These are phyloP conservation scores for Suhomyces chickasaworum DNA, from an alignment of 1,139 yeast genomes.

Conservation along the genomic window DNA sequence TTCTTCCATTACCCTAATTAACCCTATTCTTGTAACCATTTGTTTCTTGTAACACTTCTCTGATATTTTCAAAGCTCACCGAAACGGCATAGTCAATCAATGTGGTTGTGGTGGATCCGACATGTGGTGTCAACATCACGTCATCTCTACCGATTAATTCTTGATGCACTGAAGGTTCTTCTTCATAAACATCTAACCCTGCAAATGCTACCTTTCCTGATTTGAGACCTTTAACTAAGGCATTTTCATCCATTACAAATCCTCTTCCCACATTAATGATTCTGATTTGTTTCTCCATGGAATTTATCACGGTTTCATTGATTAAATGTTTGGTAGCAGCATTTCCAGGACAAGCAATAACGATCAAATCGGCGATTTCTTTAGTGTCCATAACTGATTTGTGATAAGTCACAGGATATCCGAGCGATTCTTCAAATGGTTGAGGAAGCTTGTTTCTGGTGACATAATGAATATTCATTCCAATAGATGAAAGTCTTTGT, in stretches of 20 bases:
- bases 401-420: conserved; percentile 22
- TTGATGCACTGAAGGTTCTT: conserved; percentile 63
- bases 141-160: conserved; percentile 61
- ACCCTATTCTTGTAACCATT: conserved; percentile 9
- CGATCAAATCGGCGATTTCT: conserved; percentile 57
- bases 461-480: conserved; percentile 30
- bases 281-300: conserved; percentile 55
- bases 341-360: conserved; percentile 69
- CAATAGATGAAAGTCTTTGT: conserved; percentile 22
- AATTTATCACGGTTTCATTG: conserved; percentile 47
- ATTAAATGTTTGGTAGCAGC: conserved; percentile 59
- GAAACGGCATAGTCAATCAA: conserved; percentile 50
- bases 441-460: conserved; percentile 20
- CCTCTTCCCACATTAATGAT: conserved; percentile 83
- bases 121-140: conserved; percentile 75
- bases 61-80: conserved; percentile 20
- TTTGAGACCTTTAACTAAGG: conserved; percentile 65
- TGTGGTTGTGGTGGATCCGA: conserved; percentile 69
- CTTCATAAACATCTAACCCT: conserved; percentile 79
- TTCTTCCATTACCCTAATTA: conserved; percentile 1
- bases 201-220: conserved; percentile 69
- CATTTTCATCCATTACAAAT: conserved; percentile 69
- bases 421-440: conserved; percentile 18
- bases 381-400: conserved; percentile 24
- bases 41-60: conserved; percentile 9